These are phyloP conservation scores for Coemansia sp. DNA, from an alignment of 192 early-diverging fungal genomes.

Conservation along the genomic window DNA sequence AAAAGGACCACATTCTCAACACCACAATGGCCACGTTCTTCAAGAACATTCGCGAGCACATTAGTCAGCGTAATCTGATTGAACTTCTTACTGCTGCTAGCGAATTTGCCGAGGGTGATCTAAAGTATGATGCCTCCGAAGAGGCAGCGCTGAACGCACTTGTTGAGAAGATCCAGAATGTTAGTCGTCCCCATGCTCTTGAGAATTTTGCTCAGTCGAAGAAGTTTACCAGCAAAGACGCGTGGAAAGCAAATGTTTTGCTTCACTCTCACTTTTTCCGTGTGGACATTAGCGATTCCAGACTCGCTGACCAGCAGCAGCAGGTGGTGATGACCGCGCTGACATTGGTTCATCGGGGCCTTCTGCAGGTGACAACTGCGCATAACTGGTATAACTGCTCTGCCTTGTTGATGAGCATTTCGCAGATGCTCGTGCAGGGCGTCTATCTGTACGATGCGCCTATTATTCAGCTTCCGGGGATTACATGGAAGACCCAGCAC, in stretches of 20 bases:
- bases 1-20: conserved; percentile 88
- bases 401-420: conserved; percentile 73
- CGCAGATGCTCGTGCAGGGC: conserved; percentile 90
- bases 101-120: conserved; percentile 64
- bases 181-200: conserved; percentile 36
- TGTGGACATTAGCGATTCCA: conserved; percentile 60
- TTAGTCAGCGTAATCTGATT: conserved; percentile 65
- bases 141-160: conserved; percentile 55
- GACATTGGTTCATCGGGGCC: conserved; percentile 74
- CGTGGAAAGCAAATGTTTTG: conserved; percentile 73
- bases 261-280: conserved; percentile 85
- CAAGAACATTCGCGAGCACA: conserved; percentile 81
- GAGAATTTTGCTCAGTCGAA: conserved; percentile 49
- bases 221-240: conserved; percentile 48
- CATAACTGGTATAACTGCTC: conserved; percentile 82
- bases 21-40: conserved; percentile 90
- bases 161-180: conserved; percentile 36
- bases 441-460: conserved; percentile 74
- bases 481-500: conserved; percentile 69
- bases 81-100: conserved; percentile 73
- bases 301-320: conserved; percentile 58
- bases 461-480: conserved; percentile 82
- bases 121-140: conserved; percentile 51
- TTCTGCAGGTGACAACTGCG: conserved; percentile 85
- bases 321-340: conserved; percentile 73